Percentiles rank a stretch among this genome's conserved stretches.
Conservation (phyloP, 352 stramenopile species). For the Phytophthora palmivora region DNA sequence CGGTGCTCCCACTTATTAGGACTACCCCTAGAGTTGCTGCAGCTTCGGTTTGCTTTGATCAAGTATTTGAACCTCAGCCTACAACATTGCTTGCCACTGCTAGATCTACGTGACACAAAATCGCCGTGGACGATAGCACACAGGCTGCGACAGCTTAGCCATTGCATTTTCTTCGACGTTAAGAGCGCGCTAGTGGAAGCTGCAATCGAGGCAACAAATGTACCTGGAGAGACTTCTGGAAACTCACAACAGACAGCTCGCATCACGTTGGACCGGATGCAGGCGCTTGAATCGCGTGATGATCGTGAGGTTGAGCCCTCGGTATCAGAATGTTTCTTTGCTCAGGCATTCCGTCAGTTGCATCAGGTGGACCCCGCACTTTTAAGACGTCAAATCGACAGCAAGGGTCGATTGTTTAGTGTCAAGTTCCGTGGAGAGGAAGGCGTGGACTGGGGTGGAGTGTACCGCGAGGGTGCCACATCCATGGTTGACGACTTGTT, state of each 20-base stretch:
- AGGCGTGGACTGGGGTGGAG: slow-evolving; percentile 90
- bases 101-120: slow-evolving; percentile 80
- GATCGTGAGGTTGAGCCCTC: slow-evolving; percentile 88
- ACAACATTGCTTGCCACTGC: slow-evolving; percentile 66
- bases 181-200: slow-evolving; percentile 85
- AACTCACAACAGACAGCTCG: slow-evolving; percentile 72
- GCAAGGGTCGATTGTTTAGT: slow-evolving; percentile 87
- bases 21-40: slow-evolving; percentile 60
- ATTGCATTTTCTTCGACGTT: slow-evolving; percentile 90
- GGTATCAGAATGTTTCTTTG: slow-evolving; percentile 94
- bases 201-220: slow-evolving; percentile 77
- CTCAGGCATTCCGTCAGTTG: slow-evolving; percentile 93
- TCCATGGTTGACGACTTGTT: slow-evolving; percentile 92
- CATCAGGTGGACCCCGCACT: slow-evolving; percentile 83
- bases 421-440: slow-evolving; percentile 92
- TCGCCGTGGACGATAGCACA: slow-evolving; percentile 82
- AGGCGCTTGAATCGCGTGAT: slow-evolving; percentile 88
- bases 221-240: slow-evolving; percentile 56
- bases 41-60: slow-evolving; percentile 81
- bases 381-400: slow-evolving; percentile 91
- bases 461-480: slow-evolving; percentile 89
- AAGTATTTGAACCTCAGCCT: slow-evolving; percentile 86
- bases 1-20: slow-evolving; percentile 75
- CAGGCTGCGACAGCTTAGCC: slow-evolving; percentile 69
- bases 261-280: slow-evolving; percentile 87